Percentiles rank a stretch among this genome's conserved stretches.
Conservation (phyloP, 495 filamentous ascomycete species). For the Annulohypoxylon moriforme region DNA sequence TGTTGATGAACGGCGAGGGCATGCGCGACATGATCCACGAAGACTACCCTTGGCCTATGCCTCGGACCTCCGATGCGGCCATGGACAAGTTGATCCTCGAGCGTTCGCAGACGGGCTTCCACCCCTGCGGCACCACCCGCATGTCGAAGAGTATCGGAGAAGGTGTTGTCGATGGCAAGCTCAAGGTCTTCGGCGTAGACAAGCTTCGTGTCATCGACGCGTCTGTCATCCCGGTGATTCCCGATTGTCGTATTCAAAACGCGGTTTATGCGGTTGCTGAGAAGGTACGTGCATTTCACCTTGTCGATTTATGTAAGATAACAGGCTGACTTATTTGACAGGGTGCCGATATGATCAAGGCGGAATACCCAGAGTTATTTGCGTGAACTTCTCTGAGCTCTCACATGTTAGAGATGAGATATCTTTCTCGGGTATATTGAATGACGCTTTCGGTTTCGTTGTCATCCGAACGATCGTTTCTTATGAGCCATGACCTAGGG, state of each 20-base stretch:
- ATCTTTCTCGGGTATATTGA: background rate
- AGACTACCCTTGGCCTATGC: conserved; percentile 72
- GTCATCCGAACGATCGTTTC: background rate
- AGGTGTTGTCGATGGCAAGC: conserved; percentile 65
- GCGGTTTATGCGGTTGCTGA: conserved; percentile 70
- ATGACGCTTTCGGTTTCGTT: background rate
- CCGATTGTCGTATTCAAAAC: conserved; percentile 59
- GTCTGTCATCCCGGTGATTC: conserved; percentile 60
- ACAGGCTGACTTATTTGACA: conserved; percentile 39
- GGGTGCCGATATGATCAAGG: conserved; percentile 62
- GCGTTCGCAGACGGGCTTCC: conserved; percentile 68
- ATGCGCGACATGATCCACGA: conserved; percentile 66
- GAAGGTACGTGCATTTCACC: conserved; percentile 48
- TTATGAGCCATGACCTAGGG: background rate
- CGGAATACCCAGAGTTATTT: conserved; percentile 51
- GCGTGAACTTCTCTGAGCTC: conserved; percentile 10
- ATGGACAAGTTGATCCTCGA: conserved; percentile 70
- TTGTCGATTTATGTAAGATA: background rate
- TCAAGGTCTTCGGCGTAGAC: conserved; percentile 65
- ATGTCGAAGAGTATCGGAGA: conserved; percentile 63
- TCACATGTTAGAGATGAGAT: background rate
- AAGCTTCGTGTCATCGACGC: conserved; percentile 65
- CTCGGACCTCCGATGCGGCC: conserved; percentile 62
- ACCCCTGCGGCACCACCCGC: conserved; percentile 67
- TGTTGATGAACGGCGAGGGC: conserved; percentile 66